phyloP scores from a whole-genome alignment of 371 early-diverging fungal species.

The Lichtheimia corymbifera region DNA sequence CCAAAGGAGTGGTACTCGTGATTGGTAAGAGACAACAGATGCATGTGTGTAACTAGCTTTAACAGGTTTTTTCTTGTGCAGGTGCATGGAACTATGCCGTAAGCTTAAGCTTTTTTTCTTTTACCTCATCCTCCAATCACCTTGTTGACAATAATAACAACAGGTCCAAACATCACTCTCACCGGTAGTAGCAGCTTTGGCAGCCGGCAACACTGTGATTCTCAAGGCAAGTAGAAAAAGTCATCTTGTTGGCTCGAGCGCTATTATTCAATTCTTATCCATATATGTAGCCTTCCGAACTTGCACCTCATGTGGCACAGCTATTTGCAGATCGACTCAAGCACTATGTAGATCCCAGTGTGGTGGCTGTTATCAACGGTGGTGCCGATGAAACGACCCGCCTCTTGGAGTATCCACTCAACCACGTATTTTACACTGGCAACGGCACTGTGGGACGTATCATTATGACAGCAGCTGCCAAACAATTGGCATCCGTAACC shows the following conservation, averaged over 20 bases:
- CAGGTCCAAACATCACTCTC: conserved; percentile 61
- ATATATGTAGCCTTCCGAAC: conserved; percentile 75
- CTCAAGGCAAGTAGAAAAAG: conserved; percentile 57
- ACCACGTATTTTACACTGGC: conserved; percentile 94
- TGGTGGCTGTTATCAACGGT: conserved; percentile 76
- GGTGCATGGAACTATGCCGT: conserved; percentile 92
- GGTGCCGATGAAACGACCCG: conserved; percentile 70
- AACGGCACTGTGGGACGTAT: conserved; percentile 77
- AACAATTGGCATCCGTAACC: conserved; percentile 76
- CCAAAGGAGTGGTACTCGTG: conserved; percentile 77
- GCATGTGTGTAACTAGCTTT: too few species aligned
- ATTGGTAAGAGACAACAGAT: conserved; percentile 43
- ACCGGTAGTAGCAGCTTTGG: conserved; percentile 87
- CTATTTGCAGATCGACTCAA: conserved; percentile 62
- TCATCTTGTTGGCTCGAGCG: too few species aligned
- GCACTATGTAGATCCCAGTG: conserved; percentile 72
- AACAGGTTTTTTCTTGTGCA: conserved; percentile 2
- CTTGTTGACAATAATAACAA: not conserved
- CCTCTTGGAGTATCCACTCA: conserved; percentile 66
- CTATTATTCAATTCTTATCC: not conserved
- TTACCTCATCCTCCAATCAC: too few species aligned
- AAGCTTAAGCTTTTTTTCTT: conserved; percentile 8
- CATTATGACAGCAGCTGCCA: conserved; percentile 78
- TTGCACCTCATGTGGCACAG: conserved; percentile 67
- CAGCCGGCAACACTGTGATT: conserved; percentile 86